Evolutionary conservation across 306 rosid genomes (phyloP), one percentile per base, ranked within the genome.

Genomic region (Lathyrus tuberosus): DNA sequence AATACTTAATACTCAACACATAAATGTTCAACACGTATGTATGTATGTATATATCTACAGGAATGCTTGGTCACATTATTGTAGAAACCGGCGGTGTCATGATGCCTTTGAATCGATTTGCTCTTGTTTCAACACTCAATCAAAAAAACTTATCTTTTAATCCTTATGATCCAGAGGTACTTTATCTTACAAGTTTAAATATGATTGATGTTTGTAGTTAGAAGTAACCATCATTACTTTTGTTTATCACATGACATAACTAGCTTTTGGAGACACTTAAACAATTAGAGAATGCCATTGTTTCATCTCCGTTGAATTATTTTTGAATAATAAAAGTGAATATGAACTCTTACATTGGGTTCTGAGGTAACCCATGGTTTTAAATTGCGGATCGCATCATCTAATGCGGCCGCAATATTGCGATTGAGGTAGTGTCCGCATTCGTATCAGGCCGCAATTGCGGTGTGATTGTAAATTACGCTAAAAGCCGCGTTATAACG

Each of bases 41-140:
- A 31, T 31, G 33, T 30, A 31, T 31, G 37, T 31, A 31, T 31
- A 7, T 26, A 26, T 67, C 62, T 74, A 75, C 87, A 90, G 98
- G 97, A 83, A 88, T 90, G 95, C 96, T 94, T 79, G 97, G 90
- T 76, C 98, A 94, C 69, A 87, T 94, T 69, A 84, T 94, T 60
- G 96, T 91, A 66, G 98, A 94, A 71, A 79, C 79, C 65, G 78
- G 89, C 42, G 95, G 88, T 53, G 66, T 94, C 78, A 90, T 88
- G 96, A 73, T 90, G 81, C 89, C 95, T 11, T 76, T 94, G 86
- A 83, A 65, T 78, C 92, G 87, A 67, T 61, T 90, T 14, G 97
- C 97, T 13, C 91, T 83, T 70, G 98, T 94, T 74, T 91, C 97
- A 1, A 97, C 87, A 60, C 37, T 91, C 42, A 96, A 94, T 73